Evolutionary conservation across 2,329 filamentous ascomycete species (phyloP).

Genomic region (Trichocomaceae sp.): DNA sequence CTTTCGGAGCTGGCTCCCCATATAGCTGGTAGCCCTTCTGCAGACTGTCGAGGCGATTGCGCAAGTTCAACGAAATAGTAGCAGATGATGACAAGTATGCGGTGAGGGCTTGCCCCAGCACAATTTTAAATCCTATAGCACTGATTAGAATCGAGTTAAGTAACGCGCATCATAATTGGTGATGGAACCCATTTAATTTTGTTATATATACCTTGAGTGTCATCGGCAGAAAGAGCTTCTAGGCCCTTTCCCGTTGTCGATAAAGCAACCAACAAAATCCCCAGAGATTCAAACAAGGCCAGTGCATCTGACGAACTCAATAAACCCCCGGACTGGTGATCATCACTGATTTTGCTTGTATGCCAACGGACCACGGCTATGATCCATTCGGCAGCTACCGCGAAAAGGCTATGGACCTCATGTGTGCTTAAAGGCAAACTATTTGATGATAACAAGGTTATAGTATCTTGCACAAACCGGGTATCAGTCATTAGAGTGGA

Average conservation of each 20-base stretch:
- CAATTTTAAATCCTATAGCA: slow-evolving; percentile 29
- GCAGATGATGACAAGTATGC: slow-evolving; percentile 36
- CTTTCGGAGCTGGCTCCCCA: slow-evolving; percentile 35
- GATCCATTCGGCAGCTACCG: slow-evolving; percentile 35
- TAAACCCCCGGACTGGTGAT: slow-evolving; percentile 24
- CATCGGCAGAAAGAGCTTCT: slow-evolving; percentile 30
- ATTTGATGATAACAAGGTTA: slow-evolving; percentile 34
- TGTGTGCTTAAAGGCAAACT: slow-evolving; percentile 23
- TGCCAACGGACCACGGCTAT: slow-evolving; percentile 31
- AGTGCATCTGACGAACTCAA: slow-evolving; percentile 32
- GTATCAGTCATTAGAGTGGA: slow-evolving; percentile 38
- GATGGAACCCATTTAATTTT: not conserved
- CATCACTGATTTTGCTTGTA: slow-evolving; percentile 21
- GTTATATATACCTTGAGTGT: slow-evolving; percentile 26
- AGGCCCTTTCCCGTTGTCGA: slow-evolving; percentile 32
- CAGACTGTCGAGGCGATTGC: slow-evolving; percentile 33
- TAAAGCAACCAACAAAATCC: slow-evolving; percentile 35
- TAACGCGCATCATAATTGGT: not conserved
- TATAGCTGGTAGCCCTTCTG: slow-evolving; percentile 40
- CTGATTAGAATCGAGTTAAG: not conserved
- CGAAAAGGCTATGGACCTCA: slow-evolving; percentile 29
- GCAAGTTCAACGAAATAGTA: slow-evolving; percentile 33
- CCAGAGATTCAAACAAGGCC: slow-evolving; percentile 38
- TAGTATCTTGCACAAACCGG: slow-evolving; percentile 36
- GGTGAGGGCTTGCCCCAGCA: slow-evolving; percentile 34